Evolutionary conservation across 2,329 filamentous ascomycete genomes (phyloP).

Genomic region (Trichoderma sp.): DNA sequence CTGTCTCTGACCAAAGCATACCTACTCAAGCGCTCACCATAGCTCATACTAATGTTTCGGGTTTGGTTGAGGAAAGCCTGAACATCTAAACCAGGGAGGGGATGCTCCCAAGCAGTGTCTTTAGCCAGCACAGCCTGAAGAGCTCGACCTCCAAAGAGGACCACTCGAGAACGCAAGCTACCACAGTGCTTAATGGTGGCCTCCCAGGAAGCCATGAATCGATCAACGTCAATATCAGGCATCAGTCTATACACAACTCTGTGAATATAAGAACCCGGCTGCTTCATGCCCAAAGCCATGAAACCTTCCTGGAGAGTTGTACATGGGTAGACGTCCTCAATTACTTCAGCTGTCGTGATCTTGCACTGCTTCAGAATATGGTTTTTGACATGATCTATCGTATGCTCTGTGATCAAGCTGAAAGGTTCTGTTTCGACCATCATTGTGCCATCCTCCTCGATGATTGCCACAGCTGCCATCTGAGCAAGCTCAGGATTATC

Average conservation of each 20-base stretch:
- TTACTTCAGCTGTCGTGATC: background rate
- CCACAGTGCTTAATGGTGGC: constrained; percentile 5
- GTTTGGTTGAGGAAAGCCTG: background rate
- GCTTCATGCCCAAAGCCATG: constrained; percentile 16
- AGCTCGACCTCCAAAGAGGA: background rate
- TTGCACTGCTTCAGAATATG: constrained; percentile 1
- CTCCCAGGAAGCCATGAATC: constrained; percentile 27
- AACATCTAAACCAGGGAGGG: background rate
- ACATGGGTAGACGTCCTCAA: constrained; percentile 18
- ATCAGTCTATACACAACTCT: constrained; percentile 1
- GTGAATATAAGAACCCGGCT: constrained; percentile 17
- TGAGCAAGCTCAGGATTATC: background rate
- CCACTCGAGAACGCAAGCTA: constrained; percentile 16
- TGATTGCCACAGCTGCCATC: constrained; percentile 12
- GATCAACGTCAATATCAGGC: background rate
- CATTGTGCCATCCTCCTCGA: background rate
- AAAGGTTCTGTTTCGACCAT: background rate
- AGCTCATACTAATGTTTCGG: constrained; percentile 8
- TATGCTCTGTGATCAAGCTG: background rate
- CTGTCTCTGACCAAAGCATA: constrained; percentile 6
- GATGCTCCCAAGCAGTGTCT: constrained; percentile 1
- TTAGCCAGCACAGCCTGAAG: constrained; percentile 5
- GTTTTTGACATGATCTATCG: background rate
- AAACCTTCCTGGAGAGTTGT: constrained; percentile 16
- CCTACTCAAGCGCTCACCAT: constrained; percentile 13